These are phyloP conservation scores for Trichoderma parareesei DNA, from an alignment of 495 filamentous ascomycete species.

Conservation along the genomic window DNA sequence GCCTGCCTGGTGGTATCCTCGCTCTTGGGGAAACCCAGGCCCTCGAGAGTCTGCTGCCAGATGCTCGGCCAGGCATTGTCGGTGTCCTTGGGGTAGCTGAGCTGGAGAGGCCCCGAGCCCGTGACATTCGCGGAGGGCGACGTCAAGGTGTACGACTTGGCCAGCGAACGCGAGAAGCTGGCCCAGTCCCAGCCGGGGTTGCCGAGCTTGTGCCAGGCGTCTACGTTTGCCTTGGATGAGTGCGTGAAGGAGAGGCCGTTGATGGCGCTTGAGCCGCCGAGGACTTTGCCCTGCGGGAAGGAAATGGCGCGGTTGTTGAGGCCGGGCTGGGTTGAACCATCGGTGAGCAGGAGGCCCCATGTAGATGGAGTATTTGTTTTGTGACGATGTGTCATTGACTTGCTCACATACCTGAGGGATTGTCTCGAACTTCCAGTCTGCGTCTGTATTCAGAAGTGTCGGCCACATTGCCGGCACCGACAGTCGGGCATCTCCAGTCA, in stretches of 20 bases:
- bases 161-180: slow-evolving; percentile 16
- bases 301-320: slow-evolving; percentile 10
- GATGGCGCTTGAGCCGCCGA: slow-evolving; percentile 14
- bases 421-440: slow-evolving; percentile 12
- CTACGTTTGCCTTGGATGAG: slow-evolving; percentile 38
- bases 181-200: slow-evolving; percentile 32
- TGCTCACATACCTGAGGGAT: slow-evolving; percentile 7
- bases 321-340: background rate
- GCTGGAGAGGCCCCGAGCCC: background rate
- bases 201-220: slow-evolving; percentile 46
- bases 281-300: slow-evolving; percentile 1
- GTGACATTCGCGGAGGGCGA: background rate
- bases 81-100: slow-evolving; percentile 4
- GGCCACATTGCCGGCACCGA: slow-evolving; percentile 13
- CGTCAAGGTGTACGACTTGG: slow-evolving; percentile 5
- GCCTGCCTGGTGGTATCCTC: background rate
- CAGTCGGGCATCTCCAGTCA: slow-evolving; percentile 10
- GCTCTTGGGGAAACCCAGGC: background rate
- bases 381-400: background rate
- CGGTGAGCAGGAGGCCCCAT: background rate
- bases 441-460: slow-evolving; percentile 3
- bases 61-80: background rate
- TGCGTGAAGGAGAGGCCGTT: slow-evolving; percentile 27
- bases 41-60: background rate
- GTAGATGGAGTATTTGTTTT: background rate